Evolutionary conservation across 345 rosid genomes (phyloP).

Genomic region (Sonneratia alba): DNA sequence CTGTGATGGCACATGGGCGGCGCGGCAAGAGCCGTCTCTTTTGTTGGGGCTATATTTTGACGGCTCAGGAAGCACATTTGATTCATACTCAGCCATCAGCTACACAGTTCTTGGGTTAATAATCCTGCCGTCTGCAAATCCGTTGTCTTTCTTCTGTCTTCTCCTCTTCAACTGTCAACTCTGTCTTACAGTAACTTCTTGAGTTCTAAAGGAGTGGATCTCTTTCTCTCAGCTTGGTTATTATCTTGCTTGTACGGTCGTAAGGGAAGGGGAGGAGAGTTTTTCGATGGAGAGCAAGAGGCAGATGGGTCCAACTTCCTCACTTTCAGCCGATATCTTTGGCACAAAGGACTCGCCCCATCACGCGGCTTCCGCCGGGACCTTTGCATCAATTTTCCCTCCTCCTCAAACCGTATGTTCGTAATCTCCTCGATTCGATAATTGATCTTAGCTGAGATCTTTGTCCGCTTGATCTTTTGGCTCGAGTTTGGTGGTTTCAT

Average conservation of each 20-base stretch:
- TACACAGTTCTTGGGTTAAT: not conserved
- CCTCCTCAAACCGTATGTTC: slow-evolving; percentile 41
- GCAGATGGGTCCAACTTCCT: slow-evolving; percentile 29
- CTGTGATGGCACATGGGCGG: slow-evolving; percentile 31
- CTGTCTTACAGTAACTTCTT: not conserved
- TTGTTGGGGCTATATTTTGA: slow-evolving; percentile 17
- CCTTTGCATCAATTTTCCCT: slow-evolving; percentile 54
- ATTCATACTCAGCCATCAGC: not conserved
- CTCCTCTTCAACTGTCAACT: not conserved
- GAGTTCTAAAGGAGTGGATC: not conserved
- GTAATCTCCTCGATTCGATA: not conserved
- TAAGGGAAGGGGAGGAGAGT: not conserved
- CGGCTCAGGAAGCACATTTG: not conserved
- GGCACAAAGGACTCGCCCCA: slow-evolving; percentile 51
- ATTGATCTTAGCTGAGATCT: not conserved
- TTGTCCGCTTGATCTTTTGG: too few species aligned
- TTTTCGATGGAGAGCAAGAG: slow-evolving; percentile 45
- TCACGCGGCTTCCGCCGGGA: slow-evolving; percentile 31
- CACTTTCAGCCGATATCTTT: slow-evolving; percentile 55
- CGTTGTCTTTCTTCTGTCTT: not conserved
- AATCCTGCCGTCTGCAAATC: not conserved
- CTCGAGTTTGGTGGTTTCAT: too few species aligned
- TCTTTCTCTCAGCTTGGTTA: not conserved
- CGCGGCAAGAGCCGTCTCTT: slow-evolving; percentile 9
- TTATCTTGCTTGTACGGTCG: slow-evolving; percentile 5